Evolutionary conservation across 2,329 filamentous ascomycete genomes (phyloP).

Genomic region (Pestalotiopsis sp.): DNA sequence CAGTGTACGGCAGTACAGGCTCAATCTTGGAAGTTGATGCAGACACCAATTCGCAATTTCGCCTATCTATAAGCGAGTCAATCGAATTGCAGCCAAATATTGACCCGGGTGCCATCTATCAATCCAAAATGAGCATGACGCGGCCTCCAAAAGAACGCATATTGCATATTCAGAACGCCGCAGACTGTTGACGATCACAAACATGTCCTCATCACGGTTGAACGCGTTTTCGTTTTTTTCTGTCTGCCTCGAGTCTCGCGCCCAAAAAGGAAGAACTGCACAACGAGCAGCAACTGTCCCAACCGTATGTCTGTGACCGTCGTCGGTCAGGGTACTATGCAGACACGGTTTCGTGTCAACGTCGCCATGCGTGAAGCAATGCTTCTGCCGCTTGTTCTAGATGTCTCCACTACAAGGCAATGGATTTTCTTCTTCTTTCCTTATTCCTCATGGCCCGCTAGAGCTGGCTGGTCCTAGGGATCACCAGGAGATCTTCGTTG

Average conservation of each 20-base stretch:
- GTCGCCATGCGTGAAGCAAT: background rate
- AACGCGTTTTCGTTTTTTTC: background rate
- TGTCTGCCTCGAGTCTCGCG: background rate
- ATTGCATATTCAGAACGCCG: background rate
- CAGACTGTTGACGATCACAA: background rate
- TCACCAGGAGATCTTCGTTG: no score
- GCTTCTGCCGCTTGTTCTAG: background rate
- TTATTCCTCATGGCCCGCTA: no score
- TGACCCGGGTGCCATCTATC: background rate
- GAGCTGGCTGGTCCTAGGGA: no score
- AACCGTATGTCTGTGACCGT: background rate
- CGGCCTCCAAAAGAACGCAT: background rate
- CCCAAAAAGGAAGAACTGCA: background rate
- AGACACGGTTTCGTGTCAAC: background rate
- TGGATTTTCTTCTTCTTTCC: background rate
- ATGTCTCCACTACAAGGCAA: background rate
- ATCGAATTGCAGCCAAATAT: background rate
- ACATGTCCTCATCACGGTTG: background rate
- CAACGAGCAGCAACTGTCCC: background rate
- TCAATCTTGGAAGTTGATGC: background rate
- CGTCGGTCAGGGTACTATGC: background rate
- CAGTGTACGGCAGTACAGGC: background rate
- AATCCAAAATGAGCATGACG: background rate
- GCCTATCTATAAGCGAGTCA: background rate
- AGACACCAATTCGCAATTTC: background rate